These are phyloP conservation scores for Hericium alpestre DNA, from an alignment of 768 basidiomycete genomes.

Conservation along the genomic window DNA sequence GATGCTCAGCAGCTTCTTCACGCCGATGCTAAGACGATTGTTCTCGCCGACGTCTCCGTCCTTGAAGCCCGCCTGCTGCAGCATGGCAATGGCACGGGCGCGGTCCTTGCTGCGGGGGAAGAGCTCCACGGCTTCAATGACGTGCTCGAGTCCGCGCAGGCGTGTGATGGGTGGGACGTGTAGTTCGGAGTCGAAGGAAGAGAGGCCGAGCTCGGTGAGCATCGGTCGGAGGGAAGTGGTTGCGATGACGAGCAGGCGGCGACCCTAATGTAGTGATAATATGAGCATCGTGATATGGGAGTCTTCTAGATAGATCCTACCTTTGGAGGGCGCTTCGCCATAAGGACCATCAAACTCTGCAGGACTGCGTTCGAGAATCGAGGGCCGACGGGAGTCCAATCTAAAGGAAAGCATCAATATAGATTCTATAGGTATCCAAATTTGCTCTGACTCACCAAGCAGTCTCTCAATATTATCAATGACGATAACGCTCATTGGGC, in stretches of 20 bases:
- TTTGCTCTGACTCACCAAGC: slow-evolving; percentile 47
- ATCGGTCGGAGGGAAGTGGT: slow-evolving; percentile 85
- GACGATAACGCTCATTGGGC: slow-evolving; percentile 90
- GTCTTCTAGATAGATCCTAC: slow-evolving; percentile 26
- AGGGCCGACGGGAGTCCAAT: slow-evolving; percentile 96
- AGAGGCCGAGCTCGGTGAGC: slow-evolving; percentile 77
- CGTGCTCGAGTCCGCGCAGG: slow-evolving; percentile 59
- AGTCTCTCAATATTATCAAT: slow-evolving; percentile 91
- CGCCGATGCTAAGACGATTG: slow-evolving; percentile 59
- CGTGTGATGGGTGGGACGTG: slow-evolving; percentile 73
- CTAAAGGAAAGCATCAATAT: slow-evolving; percentile 30
- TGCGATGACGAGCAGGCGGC: slow-evolving; percentile 82
- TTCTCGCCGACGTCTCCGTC: slow-evolving; percentile 34
- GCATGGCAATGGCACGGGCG: slow-evolving; percentile 47
- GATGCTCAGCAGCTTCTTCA: slow-evolving; percentile 86
- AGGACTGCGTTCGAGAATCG: slow-evolving; percentile 91
- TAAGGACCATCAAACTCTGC: slow-evolving; percentile 80
- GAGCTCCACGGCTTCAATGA: slow-evolving; percentile 71
- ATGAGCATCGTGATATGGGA: neutral
- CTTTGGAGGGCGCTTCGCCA: slow-evolving; percentile 87
- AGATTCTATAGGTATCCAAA: neutral
- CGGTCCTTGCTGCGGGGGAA: slow-evolving; percentile 52
- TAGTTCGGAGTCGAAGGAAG: slow-evolving; percentile 81
- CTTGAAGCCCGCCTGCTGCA: slow-evolving; percentile 68
- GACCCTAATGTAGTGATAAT: slow-evolving; percentile 35